These are phyloP conservation scores for Fusarium transvaalense DNA, from an alignment of 2,329 filamentous ascomycete genomes.

Conservation along the genomic window DNA sequence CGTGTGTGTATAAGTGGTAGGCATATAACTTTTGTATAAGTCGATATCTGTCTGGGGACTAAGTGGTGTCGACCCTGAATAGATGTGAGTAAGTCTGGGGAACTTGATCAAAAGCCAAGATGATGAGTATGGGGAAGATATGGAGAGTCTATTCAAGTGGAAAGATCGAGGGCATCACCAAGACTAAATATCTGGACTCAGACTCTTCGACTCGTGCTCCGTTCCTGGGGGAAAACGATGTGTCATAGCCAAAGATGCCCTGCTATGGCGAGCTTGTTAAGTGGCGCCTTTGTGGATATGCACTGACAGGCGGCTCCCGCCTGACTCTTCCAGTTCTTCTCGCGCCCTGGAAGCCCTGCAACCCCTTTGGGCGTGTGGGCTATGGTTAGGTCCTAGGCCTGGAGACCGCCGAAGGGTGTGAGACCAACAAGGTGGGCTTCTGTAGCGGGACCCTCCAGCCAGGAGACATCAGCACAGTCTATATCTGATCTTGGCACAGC, in stretches of 20 bases:
- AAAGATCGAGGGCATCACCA: constrained; percentile 42
- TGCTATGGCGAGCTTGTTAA: constrained; percentile 49
- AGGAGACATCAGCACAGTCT: constrained; percentile 32
- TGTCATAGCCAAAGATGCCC: constrained; percentile 47
- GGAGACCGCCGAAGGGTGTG: constrained; percentile 39
- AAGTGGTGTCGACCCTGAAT: constrained; percentile 21
- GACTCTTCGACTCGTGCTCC: constrained; percentile 33
- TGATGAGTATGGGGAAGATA: constrained; percentile 42
- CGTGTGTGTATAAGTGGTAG: constrained; percentile 33
- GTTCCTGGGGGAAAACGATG: constrained; percentile 46
- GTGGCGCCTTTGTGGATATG: constrained; percentile 45
- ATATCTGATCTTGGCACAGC: constrained; percentile 18
- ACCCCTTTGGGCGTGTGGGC: constrained; percentile 41
- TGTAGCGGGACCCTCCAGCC: constrained; percentile 12
- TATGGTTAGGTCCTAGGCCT: constrained; percentile 31
- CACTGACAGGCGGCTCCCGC: constrained; percentile 43
- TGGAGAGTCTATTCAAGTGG: constrained; percentile 39
- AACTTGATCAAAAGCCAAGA: constrained; percentile 29
- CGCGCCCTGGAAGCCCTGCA: constrained; percentile 36
- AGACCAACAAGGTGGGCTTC: constrained; percentile 33
- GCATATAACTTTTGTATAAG: constrained; percentile 24
- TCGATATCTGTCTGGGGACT: constrained; percentile 26
- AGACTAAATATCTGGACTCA: constrained; percentile 46
- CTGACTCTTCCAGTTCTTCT: constrained; percentile 43
- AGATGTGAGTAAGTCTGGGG: constrained; percentile 37